Base-by-base conservation (phyloP, 495 filamentous ascomycete species). In the Aspergillus olivimuriae region DNA sequence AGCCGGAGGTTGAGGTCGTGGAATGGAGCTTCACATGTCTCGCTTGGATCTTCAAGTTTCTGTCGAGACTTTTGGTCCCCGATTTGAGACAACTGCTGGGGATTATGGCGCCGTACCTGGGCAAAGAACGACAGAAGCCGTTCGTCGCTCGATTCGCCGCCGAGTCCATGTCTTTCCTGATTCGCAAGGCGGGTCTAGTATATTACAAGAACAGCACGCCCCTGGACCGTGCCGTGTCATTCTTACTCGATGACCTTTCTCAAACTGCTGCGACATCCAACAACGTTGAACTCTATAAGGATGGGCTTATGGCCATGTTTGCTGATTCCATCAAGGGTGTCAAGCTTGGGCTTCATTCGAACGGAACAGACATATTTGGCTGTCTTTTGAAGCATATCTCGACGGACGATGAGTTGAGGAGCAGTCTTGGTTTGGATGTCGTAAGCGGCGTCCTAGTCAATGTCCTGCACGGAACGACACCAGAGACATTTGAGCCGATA, bases 1-100 rank as follows among this genome's bases (percentile, higher is more conserved):
- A 85, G 52, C 47, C 66, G 1, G 78, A 81, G 49, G 75, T 87
- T 22, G 88, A 91, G 50, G 86, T 88, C 12, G 83, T 94, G 26
- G 89, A 99, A 68, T 97, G 92, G 94, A 90, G 88, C 43, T 97
- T 99, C 60, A 88, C 80, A 34, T 89, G 87, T 53, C 74, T 99
- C 11, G 88, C 92, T 48, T 96, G 94, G 77, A 77, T 95, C 14
- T 94, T 97, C 76, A 99, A 97, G 57, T 97, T 94, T 53, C 77
- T 99, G 15, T 91, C 89, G 3, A 78, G 86, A 34, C 73, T 96
- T 6, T 58, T 99, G 17, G 84, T 87, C 0, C 83, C 87, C 4
- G 86, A 99, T 56, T 66, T 97, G 40, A 73, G 87, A 50, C 86
- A 91, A 19, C 76, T 94, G 5, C 87, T 86, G 55, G 75, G 85